Base-by-base conservation (phyloP, 305 asterid species). In the Fraxinus sp. region DNA sequence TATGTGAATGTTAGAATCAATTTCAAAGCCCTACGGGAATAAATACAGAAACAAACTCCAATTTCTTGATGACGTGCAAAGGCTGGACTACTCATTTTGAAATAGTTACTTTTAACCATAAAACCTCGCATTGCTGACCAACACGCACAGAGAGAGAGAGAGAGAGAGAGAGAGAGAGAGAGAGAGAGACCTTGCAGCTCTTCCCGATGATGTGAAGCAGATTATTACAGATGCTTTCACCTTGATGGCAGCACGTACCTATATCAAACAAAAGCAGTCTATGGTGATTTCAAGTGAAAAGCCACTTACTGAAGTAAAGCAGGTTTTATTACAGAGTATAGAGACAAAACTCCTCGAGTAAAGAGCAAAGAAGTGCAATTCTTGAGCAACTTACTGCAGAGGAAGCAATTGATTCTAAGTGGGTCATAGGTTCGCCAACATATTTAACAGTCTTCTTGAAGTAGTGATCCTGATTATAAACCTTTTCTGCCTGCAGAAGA, bases 171-270 rank as follows among this genome's bases (percentile, higher is more conserved):
- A n/a, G n/a, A n/a, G n/a, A n/a, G n/a, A n/a, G n/a, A n/a, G 26
- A 39, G 46, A 1, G 46, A 43, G n/a, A 13, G 64, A 55, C 94
- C 97, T 92, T 79, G 98, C 94, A 84, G 98, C 93, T 86, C 95
- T 86, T 87, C 97, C 96, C 35, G 96, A 91, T 72, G 98, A 91
- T 80, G 98, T 92, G 91, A 94, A 92, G 86, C 98, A 94, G 39
- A 94, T 91, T 76, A 94, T 91, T 79, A 94, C 94, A 11, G 97
- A 92, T 78, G 98, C 96, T 87, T 91, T 92, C 11, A 92, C 98
- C 89, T 94, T 92, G 85, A 94, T 90, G 85, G 98, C 98, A 85
- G 98, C 95, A 71, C 97, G 94, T 55, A 94, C 98, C 98, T 94
- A 79, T 35, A 91, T 36, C 20, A 75, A 81, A 79, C 81, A 83